Evolutionary conservation across 2,329 filamentous ascomycete genomes (phyloP), one percentile per base, ranked within the genome.

Genomic region (Sporothrix protearum): DNA sequence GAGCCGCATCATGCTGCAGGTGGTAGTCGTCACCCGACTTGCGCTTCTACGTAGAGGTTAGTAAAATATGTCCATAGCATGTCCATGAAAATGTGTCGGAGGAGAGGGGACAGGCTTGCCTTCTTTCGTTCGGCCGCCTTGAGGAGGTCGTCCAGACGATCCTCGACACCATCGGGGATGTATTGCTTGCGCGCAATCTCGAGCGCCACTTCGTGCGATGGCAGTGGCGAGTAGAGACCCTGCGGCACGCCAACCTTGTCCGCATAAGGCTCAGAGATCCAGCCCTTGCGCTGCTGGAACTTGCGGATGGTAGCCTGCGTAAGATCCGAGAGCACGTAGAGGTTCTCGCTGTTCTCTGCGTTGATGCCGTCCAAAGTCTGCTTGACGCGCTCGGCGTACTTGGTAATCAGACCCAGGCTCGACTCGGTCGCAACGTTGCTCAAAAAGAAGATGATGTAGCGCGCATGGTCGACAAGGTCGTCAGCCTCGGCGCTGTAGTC

Each of bases 351-450:
- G 72, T 86, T 84, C 0, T 85, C 82, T 0, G 88, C 86, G 30
- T 87, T 86, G 73, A 98, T 88, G 14, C 88, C 92, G 79, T 99
- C 96, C 55, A 88, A 87, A 10, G 94, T 92, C 80, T 95, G 92
- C 84, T 99, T 99, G 70, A 97, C 91, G 10, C 94, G 89, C 80
- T 98, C 94, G 14, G 94, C 94, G 73, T 97, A 92, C 79, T 96
- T 93, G 83, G 92, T 96, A 53, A 99, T 94, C 73, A 97, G 84
- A 0, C 92, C 91, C 19, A 98, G 85, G 76, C 97, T 99, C 59
- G 92, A 88, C 79, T 97, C 92, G 0, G 90, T 95, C 10, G 93
- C 93, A 22, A 97, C 89, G 49, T 90, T 89, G 73, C 87, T 89
- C 63, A 98, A 85, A 78, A 97, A 99, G 81, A 95, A 97, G 55